Base-by-base conservation (phyloP, 176 grass and related monocot genomes). In the Musa acuminata region DNA sequence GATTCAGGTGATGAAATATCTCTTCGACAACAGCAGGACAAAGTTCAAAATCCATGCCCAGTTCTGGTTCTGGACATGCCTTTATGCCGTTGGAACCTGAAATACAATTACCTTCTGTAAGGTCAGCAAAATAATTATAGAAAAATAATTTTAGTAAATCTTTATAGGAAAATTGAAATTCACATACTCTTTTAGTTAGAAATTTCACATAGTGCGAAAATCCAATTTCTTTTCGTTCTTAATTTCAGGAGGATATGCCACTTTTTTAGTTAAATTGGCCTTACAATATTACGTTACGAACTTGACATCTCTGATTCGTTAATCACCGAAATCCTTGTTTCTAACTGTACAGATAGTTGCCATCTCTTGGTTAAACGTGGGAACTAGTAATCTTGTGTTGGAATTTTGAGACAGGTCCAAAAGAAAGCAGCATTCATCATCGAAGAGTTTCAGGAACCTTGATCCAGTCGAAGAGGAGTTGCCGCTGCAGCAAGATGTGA, bases 391-490 rank as follows among this genome's bases (percentile, higher is more conserved):
- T 12, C 24, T 12, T 22, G 48, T 73, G 49, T 52, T 5, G 59
- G 73, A 20, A 58, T 79, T 69, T 68, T 74, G 51, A 43, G 64
- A 64, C 75, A 97, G 90, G 79, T 73, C 84, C 66, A 97, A 97
- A 79, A 90, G 79, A 81, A 87, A 80, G 79, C 83, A 88, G 26
- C 76, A 85, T 59, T 92, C 90, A 66, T 97, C 87, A 72, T 83
- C 81, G 80, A 73, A 64, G 2, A 77, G 73, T 77, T 74, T 90
- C 13, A 88, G 83, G 43, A 87, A 77, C 73, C 94, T 97, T 81
- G 90, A 88, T 84, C 83, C 90, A 70, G 90, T 97, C 62, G 75
- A 90, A 69, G 94, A 97, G 71, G 94, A 97, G 43, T 76, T 82
- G 24, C 79, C 90, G 63, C 69, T 90, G 73, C 78, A 84, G 68